phyloP scores from a whole-genome alignment of 2,329 filamentous ascomycete species.

The Laburnicola sp. region DNA sequence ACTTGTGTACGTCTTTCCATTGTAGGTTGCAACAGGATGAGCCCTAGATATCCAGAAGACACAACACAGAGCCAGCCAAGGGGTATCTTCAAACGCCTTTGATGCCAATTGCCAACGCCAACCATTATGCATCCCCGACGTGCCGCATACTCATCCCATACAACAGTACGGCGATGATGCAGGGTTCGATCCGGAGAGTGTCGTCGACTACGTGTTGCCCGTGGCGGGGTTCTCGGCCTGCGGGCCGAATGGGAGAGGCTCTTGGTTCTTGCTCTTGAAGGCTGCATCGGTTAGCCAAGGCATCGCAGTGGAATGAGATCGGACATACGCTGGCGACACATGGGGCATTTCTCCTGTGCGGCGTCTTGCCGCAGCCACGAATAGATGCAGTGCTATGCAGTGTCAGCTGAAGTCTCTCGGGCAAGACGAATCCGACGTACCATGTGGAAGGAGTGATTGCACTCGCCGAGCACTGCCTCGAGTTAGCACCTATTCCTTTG shows the following conservation, averaged over 20 bases:
- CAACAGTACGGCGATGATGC: not conserved
- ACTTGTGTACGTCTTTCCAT: not conserved
- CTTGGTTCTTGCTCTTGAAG: slow-evolving; percentile 46
- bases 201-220: slow-evolving; percentile 17
- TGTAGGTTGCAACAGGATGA: not conserved
- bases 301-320: not conserved
- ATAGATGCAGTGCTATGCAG: slow-evolving; percentile 80
- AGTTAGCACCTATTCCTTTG: slow-evolving; percentile 16
- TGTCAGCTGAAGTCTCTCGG: slow-evolving; percentile 2
- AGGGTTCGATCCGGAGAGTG: not conserved
- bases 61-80: slow-evolving; percentile 2
- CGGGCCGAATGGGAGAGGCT: slow-evolving; percentile 24
- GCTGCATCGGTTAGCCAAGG: slow-evolving; percentile 30
- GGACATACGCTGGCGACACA: slow-evolving; percentile 87
- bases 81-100: slow-evolving; percentile 35
- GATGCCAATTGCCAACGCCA: slow-evolving; percentile 2
- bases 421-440: slow-evolving; percentile 50
- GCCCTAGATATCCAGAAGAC: not conserved
- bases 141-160: not conserved
- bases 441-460: slow-evolving; percentile 98
- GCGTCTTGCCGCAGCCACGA: slow-evolving; percentile 97
- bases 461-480: slow-evolving; percentile 82
- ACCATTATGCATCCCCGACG: slow-evolving; percentile 2
- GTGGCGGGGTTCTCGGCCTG: slow-evolving; percentile 23
- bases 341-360: slow-evolving; percentile 90